Base-by-base conservation (phyloP, 495 filamentous ascomycete species). In the Aspergillus campestris region DNA sequence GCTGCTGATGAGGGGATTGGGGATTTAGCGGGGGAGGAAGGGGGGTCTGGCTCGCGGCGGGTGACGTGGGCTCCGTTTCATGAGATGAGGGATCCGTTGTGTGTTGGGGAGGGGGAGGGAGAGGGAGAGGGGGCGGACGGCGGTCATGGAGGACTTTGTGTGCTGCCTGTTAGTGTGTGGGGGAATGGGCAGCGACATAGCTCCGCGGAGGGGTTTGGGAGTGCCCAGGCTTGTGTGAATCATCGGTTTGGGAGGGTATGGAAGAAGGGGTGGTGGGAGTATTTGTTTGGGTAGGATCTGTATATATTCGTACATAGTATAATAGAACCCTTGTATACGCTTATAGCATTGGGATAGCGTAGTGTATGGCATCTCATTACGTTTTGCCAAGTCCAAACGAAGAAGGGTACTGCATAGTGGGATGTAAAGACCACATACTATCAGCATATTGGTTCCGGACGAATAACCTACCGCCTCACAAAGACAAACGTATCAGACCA, bases 21-120 rank as follows among this genome's bases (percentile, higher is more conserved):
- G 7, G 58, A 64, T 24, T 45, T 66, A 24, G 18, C 1, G 18
- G 18, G 18, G 18, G 18, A 4, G 18, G 18, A 24, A n/a, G n/a
- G n/a, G n/a, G n/a, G n/a, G n/a, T n/a, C n/a, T 8, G 48, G 50
- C 5, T 34, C 52, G 13, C 43, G 53, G 18, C 62, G 65, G 3
- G 62, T 73, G 12, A 69, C 69, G 2, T 73, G 69, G 69, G 67
- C 65, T 0, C 67, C 67, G 7, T 73, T 73, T 33, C 50, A 66
- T 40, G 33, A 45, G 18, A 47, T 73, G 9, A 28, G 52, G 8
- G 33, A 61, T 5, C 51, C 64, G 3, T 7, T 70, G 3, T 73
- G 67, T 47, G 52, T 70, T 1, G 58, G 67, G 6, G 57, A 42
- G 0, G 40, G 39, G 0, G 62, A 65, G 12, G 51, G 56, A 0